Evolutionary conservation across 2,329 filamentous ascomycete genomes (phyloP).

Genomic region (Diaporthe australafricana): DNA sequence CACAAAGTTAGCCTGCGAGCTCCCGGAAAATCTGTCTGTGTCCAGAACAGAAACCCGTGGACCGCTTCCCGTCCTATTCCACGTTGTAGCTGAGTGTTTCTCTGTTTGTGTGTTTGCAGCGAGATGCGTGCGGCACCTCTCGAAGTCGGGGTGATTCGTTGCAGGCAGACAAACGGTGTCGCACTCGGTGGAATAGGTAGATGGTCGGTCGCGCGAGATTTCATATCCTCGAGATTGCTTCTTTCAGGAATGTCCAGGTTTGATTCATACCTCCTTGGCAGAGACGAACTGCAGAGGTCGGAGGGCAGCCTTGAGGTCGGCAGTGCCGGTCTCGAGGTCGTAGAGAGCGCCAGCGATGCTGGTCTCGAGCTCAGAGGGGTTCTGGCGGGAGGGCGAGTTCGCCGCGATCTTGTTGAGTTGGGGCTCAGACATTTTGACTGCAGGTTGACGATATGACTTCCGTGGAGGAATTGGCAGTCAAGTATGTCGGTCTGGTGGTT

Average conservation of each 20-base stretch:
- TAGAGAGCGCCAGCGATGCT: slow-evolving; percentile 96
- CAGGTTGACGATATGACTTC: slow-evolving; percentile 43
- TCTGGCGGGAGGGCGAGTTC: slow-evolving; percentile 96
- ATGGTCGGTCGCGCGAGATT: slow-evolving; percentile 45
- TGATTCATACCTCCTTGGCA: slow-evolving; percentile 85
- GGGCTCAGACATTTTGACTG: slow-evolving; percentile 72
- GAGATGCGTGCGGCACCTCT: slow-evolving; percentile 33
- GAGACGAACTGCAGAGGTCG: slow-evolving; percentile 98
- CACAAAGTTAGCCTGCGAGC: slow-evolving; percentile 80
- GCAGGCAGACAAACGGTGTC: slow-evolving; percentile 37
- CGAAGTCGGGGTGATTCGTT: slow-evolving; percentile 29
- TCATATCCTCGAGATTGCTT: slow-evolving; percentile 11
- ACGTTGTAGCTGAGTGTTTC: slow-evolving; percentile 42
- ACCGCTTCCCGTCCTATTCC: slow-evolving; percentile 83
- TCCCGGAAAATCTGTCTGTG: slow-evolving; percentile 65
- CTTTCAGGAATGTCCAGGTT: background rate
- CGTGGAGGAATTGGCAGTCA: slow-evolving; percentile 38
- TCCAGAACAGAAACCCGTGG: slow-evolving; percentile 65
- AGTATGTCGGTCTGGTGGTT: slow-evolving; percentile 35
- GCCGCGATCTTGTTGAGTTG: slow-evolving; percentile 97
- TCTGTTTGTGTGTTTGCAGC: slow-evolving; percentile 37
- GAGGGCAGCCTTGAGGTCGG: slow-evolving; percentile 96
- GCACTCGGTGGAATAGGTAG: slow-evolving; percentile 58
- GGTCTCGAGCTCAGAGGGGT: slow-evolving; percentile 97
- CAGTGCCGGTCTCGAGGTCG: slow-evolving; percentile 99